phyloP scores from a whole-genome alignment of 2,329 filamentous ascomycete genomes.

The Beauveria sp. region DNA sequence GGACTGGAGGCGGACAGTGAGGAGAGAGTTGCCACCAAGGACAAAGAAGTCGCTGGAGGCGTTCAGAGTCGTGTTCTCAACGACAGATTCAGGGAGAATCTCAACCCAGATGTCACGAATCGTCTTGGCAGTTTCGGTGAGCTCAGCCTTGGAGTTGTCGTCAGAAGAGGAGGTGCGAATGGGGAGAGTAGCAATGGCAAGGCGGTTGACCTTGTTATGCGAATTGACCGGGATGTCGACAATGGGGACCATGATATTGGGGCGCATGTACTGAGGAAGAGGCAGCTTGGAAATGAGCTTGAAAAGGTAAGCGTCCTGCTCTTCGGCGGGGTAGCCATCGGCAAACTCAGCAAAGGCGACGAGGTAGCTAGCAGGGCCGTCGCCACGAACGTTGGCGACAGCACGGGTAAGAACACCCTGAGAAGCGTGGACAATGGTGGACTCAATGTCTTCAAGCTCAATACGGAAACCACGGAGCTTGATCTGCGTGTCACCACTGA shows the following conservation, averaged over 20 bases:
- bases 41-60: conserved; percentile 33
- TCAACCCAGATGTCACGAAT: conserved; percentile 14
- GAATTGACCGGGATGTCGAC: conserved; percentile 6
- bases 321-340: conserved; percentile 4
- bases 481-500: conserved; percentile 34
- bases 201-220: conserved; percentile 12
- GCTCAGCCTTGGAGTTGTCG: not conserved
- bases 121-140: conserved; percentile 5
- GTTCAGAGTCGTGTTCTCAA: conserved; percentile 14
- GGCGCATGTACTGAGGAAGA: conserved; percentile 13
- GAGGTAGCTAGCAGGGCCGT: conserved; percentile 15
- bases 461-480: conserved; percentile 39
- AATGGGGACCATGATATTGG: conserved; percentile 10
- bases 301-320: conserved; percentile 10
- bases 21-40: conserved; percentile 34
- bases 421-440: conserved; percentile 16
- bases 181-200: conserved; percentile 8
- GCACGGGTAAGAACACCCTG: conserved; percentile 16
- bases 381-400: conserved; percentile 18
- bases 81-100: conserved; percentile 14
- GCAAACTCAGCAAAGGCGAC: conserved; percentile 23
- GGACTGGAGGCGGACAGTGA: conserved; percentile 30
- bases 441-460: conserved; percentile 35
- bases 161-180: conserved; percentile 6
- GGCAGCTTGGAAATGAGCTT: conserved; percentile 7